A percentile compares a stretch with the other conserved stretches of the same genome.
These are phyloP conservation scores for Candida koratica DNA, from an alignment of 805 yeast species.

Conservation along the genomic window DNA sequence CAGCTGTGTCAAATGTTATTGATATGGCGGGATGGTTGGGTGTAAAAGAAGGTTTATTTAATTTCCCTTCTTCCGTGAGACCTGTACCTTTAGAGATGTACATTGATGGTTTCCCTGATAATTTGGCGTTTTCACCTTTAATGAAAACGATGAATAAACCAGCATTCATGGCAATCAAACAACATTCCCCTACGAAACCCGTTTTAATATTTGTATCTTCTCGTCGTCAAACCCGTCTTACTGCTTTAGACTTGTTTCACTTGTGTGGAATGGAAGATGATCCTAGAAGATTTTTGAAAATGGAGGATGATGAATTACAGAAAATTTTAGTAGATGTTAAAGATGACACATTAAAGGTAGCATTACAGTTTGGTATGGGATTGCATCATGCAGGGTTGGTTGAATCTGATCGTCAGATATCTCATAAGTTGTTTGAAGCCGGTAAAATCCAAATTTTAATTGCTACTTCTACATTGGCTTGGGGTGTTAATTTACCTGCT, in stretches of 20 bases:
- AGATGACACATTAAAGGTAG: conserved; percentile 75
- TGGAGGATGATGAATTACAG: conserved; percentile 62
- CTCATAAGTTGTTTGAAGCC: conserved; percentile 67
- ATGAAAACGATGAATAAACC: conserved; percentile 91
- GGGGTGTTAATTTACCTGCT: conserved; percentile 86
- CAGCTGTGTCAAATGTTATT: conserved; percentile 81
- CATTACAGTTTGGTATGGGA: conserved; percentile 77
- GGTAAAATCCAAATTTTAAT: conserved; percentile 68
- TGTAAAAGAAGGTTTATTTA: conserved; percentile 68
- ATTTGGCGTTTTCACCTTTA: conserved; percentile 73
- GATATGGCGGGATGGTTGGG: conserved; percentile 87
- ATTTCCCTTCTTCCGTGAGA: conserved; percentile 76
- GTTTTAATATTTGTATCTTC: conserved; percentile 83
- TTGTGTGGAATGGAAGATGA: conserved; percentile 75
- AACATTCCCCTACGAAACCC: conserved; percentile 83
- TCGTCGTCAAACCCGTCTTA: conserved; percentile 74
- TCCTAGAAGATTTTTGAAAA: conserved; percentile 64
- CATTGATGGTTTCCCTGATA: conserved; percentile 82
- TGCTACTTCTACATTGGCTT: conserved; percentile 80
- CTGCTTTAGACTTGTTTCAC: conserved; percentile 74
- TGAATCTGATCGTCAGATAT: conserved; percentile 64
- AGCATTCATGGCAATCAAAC: conserved; percentile 86
- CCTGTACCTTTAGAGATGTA: conserved; percentile 86
- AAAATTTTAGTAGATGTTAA: conserved; percentile 52
- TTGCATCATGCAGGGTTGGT: conserved; percentile 81